Base-by-base conservation (phyloP, 2,329 filamentous ascomycete species). In the Calonectria multiphialidica region DNA sequence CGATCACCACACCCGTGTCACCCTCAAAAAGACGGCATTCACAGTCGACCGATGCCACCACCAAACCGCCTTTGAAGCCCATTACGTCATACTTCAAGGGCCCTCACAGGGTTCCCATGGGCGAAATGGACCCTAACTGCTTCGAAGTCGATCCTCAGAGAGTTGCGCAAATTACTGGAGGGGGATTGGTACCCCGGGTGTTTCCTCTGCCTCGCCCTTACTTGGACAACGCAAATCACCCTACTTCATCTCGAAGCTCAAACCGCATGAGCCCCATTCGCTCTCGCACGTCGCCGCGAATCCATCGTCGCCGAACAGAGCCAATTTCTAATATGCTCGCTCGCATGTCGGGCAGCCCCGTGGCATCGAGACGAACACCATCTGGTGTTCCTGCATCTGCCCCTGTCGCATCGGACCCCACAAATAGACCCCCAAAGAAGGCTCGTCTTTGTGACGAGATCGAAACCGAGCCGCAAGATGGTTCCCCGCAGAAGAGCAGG, bases 71-170 rank as follows among this genome's bases (percentile, higher is more conserved):
- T 68, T 59, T 80, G 15, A 91, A 90, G 74, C 87, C 89, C 2
- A 91, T 91, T 71, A 86, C 85, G 44, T 85, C 87, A 4, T 91
- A 89, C 77, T 90, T 91, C 81, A 87, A 87, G 69, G 83, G 84
- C 25, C 81, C 85, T 66, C 81, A 82, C 40, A 87, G 90, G 2
- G 88, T 91, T 70, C 88, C 90, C 0, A 87, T 92, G 77, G 90
- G 87, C n/a, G 89, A 90, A 77, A 92, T 92, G 90, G 89, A 91
- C 64, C 84, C 88, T 45, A 92, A 92, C 73, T 91, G 89, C 78
- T 92, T 92, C 76, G 83, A 86, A 16, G 84, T 90, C 15, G 87
- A 91, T 70, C 83, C 86, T 16, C 80, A 87, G 33, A 83, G 86
- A 72, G 82, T 89, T 71, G 83, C 86, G n/a, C 83, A 83, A 66